phyloP scores from a whole-genome alignment of 352 stramenopile species.

The Globisporangium ultimum region DNA sequence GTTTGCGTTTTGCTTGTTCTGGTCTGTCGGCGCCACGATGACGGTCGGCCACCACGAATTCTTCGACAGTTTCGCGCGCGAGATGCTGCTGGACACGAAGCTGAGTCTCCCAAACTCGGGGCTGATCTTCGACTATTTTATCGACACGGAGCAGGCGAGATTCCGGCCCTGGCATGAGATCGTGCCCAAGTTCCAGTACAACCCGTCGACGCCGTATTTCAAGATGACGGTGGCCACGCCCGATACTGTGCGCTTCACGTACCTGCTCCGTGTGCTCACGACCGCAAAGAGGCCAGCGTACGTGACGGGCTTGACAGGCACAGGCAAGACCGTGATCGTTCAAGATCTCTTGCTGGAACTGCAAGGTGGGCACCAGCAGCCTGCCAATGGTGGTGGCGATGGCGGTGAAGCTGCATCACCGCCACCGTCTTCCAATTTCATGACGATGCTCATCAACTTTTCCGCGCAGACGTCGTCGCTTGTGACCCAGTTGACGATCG shows the following conservation, averaged over 20 bases:
- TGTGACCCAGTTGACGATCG: conserved; percentile 88
- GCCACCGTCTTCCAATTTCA: conserved; percentile 38
- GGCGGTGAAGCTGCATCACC: conserved; percentile 14
- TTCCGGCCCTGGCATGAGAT: conserved; percentile 61
- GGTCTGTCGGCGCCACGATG: conserved; percentile 88
- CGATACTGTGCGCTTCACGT: conserved; percentile 72
- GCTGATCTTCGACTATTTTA: conserved; percentile 85
- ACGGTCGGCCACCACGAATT: conserved; percentile 61
- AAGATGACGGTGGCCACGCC: conserved; percentile 79
- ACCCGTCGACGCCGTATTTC: conserved; percentile 55
- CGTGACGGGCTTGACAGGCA: conserved; percentile 87
- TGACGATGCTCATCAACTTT: conserved; percentile 89
- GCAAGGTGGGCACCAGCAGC: conserved; percentile 15
- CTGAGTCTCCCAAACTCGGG: conserved; percentile 55
- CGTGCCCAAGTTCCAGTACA: conserved; percentile 71
- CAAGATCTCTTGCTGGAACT: conserved; percentile 72
- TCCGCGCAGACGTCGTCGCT: conserved; percentile 89
- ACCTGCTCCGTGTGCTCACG: conserved; percentile 46
- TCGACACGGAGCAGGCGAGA: conserved; percentile 50
- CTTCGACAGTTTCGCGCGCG: conserved; percentile 81
- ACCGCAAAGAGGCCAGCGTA: conserved; percentile 79
- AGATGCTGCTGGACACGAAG: conserved; percentile 45
- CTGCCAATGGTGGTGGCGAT: conserved; percentile 11
- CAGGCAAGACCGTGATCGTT: conserved; percentile 87
- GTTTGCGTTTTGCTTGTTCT: conserved; percentile 91